Evolutionary conservation across 352 stramenopile genomes (phyloP).

Genomic region (Globisporangium megalacanthum): DNA sequence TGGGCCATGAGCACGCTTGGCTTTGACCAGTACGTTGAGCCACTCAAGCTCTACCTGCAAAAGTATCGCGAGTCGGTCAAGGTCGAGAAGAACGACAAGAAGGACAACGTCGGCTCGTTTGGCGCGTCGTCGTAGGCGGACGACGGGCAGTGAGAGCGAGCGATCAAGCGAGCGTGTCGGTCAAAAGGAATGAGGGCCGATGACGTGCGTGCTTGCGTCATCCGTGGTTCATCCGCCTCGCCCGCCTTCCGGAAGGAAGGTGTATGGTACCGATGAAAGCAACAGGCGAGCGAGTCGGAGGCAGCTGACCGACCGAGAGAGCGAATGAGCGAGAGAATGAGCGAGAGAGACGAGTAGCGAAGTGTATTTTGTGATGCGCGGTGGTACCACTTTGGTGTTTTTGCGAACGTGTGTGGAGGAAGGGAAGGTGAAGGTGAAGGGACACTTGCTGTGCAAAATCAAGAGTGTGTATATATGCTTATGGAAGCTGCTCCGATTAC

Average conservation of each 20-base stretch:
- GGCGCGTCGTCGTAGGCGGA: constrained; percentile 66
- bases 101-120: constrained; percentile 86
- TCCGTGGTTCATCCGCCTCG: too few species aligned
- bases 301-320: not conserved
- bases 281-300: not conserved
- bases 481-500: not conserved
- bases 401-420: not conserved
- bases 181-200: too few species aligned
- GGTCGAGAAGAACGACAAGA: constrained; percentile 90
- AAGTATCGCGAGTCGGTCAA: constrained; percentile 97
- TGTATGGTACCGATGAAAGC: too few species aligned
- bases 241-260: too few species aligned
- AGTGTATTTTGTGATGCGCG: not conserved
- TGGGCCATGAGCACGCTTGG: constrained; percentile 99
- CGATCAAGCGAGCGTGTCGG: too few species aligned
- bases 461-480: too few species aligned
- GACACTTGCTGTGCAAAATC: not conserved
- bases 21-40: constrained; percentile 99
- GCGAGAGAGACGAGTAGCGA: not conserved
- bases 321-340: not conserved
- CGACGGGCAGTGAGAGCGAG: not conserved
- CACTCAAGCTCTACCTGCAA: constrained; percentile 97
- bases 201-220: too few species aligned
- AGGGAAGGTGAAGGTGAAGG: not conserved
- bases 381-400: not conserved